phyloP scores from a whole-genome alignment of 352 stramenopile genomes.

The Phytophthora foliorum region DNA sequence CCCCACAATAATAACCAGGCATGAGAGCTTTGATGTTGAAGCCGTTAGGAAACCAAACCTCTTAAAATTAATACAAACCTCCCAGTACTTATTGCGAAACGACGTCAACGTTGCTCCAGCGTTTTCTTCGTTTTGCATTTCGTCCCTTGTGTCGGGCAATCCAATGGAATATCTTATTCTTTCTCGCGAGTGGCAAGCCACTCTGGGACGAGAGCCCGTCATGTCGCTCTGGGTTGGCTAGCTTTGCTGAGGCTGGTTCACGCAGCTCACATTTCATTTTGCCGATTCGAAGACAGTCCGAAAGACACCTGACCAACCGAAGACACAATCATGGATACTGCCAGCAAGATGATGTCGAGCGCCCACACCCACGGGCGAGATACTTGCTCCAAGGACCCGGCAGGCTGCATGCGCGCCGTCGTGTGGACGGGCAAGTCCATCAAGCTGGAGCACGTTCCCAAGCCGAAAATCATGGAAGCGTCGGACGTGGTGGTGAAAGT shows the following conservation, averaged over 20 bases:
- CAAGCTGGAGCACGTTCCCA: slow-evolving; percentile 61
- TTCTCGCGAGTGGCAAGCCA: slow-evolving; percentile 7
- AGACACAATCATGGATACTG: slow-evolving; percentile 31
- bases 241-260: neutral
- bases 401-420: slow-evolving; percentile 69
- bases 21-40: slow-evolving; percentile 27
- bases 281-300: slow-evolving; percentile 17
- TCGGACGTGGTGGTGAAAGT: slow-evolving; percentile 73
- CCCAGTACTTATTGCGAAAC: slow-evolving; percentile 28
- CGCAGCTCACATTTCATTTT: slow-evolving; percentile 37
- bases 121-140: too few relatives aligned
- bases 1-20: neutral
- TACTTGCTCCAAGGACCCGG: slow-evolving; percentile 44
- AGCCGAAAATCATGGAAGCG: slow-evolving; percentile 64
- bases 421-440: slow-evolving; percentile 67
- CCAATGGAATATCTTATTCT: slow-evolving; percentile 26
- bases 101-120: slow-evolving; percentile 5
- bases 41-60: slow-evolving; percentile 35
- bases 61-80: slow-evolving; percentile 17
- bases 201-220: slow-evolving; percentile 17
- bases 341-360: slow-evolving; percentile 39
- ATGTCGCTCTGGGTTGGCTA: slow-evolving; percentile 21
- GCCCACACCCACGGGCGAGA: slow-evolving; percentile 32
- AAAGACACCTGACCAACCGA: slow-evolving; percentile 3
- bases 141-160: slow-evolving; percentile 13